Base-by-base conservation (phyloP, 2,329 filamentous ascomycete genomes). In the Dactylellina drechsleri region DNA sequence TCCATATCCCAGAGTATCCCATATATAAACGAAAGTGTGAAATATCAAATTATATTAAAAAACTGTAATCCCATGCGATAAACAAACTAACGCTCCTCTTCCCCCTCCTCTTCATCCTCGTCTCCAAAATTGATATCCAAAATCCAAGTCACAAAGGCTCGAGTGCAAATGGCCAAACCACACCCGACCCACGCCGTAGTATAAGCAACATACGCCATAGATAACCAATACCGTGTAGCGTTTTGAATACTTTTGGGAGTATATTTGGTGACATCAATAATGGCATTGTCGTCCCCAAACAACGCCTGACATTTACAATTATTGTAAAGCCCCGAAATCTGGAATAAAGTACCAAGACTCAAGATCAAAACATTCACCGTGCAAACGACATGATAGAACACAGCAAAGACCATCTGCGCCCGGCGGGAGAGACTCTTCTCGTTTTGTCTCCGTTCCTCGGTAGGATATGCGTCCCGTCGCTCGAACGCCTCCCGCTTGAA, bases 401-500 rank as follows among this genome's bases (percentile, higher is more conserved):
- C 31, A 15, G 26, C 47, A 13, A 52, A 62, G 1, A 18, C 23
- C 26, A 15, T 15, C 28, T 62, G 59, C 23, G 47, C 28, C 1
- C n/a, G 45, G 4, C n/a, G 43, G 26, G 58, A 50, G 41, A 61
- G 31, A 12, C 5, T 61, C 16, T 50, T 23, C n/a, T 53, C 13
- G 10, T 18, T 41, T 5, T 12, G n/a, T 43, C 20, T 40, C 18
- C 31, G 16, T 4, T 12, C 15, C 3, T 12, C 16, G n/a, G 23
- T 13, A 18, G 58, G 58, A 23, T 53, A 62, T 15, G 59, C 59
- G 23, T 53, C 59, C 2, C 26, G 15, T 31, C 18, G 45, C 47
- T 62, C 59, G 36, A 62, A 62, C 7, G 47, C 16, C 28, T 62
- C 59, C 5, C 59, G 45, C 28, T 76, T 77, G 23, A 71, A 40